Evolutionary conservation across 1,139 yeast species (phyloP), one percentile per base, ranked within the genome.

Genomic region (Saccharomyces pastorianus): DNA sequence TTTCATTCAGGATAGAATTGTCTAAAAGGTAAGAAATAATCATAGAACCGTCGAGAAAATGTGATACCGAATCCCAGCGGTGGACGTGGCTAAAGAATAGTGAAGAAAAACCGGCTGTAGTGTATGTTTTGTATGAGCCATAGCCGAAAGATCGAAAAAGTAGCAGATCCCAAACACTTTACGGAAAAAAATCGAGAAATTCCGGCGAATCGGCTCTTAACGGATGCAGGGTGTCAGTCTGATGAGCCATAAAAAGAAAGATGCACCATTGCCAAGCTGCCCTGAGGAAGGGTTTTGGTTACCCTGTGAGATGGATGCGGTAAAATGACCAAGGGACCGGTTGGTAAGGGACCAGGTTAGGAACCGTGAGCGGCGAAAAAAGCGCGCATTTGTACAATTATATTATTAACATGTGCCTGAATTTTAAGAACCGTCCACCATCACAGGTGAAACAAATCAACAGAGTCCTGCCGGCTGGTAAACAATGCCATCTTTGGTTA

Each of bases 141-240:
- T 38, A 38, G 44, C 44, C 44, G 44, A 38, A 38, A 38, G 44
- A 38, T 38, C 44, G 44, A 38, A 38, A 34, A 38, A 9, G 44
- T 4, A 38, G 25, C 23, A 38, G 26, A 38, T 38, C 44, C 23
- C n/a, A n/a, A n/a, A 32, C 8, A n/a, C 17, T 8, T n/a, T 32
- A 29, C 38, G 38, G 38, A 32, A 32, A 32, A n/a, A 32, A 32
- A n/a, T 38, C 25, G 25, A 38, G 44, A 38, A 38, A 38, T 38
- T 38, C 44, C 44, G 44, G 25, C 44, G 7, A 38, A 38, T 20
- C 44, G 44, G 44, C 44, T 38, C 44, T 38, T 38, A 38, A 38
- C 26, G 17, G n/a, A 38, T 20, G 26, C 26, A 38, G 25, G 25
- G n/a, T 38, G 44, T 38, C 13, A 20, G 25, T 20, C 20, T 38